Evolutionary conservation across 495 filamentous ascomycete genomes (phyloP), one percentile per base, ranked within the genome.

Genomic region (Trichodelitschia bisporula): DNA sequence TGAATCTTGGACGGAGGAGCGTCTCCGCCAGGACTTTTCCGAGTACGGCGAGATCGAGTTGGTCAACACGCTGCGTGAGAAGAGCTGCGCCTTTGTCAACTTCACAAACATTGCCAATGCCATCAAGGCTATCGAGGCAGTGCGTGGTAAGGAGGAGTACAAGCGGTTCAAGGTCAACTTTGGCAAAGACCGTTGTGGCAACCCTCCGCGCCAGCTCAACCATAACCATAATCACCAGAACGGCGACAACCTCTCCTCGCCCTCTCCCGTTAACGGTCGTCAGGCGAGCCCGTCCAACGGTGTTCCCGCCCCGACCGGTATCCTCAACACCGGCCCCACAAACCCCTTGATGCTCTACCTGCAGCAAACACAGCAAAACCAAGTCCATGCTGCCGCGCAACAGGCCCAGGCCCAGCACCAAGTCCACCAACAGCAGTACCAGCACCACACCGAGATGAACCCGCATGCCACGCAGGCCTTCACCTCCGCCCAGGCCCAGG

Each of bases 101-200:
- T 97, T 97, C 47, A 95, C 86, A 43, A 95, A 97, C 55, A 97
- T 97, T 41, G 86, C 86, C 40, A 97, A 97, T 37, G 86, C 86
- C 24, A 97, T 97, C 59, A 97, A 97, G 51, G 89, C 86, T 3
- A 97, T 97, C 38, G 86, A 97, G 49, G 86, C 84, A 19, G 69
- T 95, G 39, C 67, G 86, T 17, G 72, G 78, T 46, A 75, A 83
- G 40, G 89, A 97, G 30, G 86, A 97, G 46, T 97, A 97, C 56
- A 73, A 66, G 49, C 72, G 84, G 29, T 97, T 97, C 64, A 97
- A 97, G 62, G 82, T 97, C 49, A 97, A 97, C 55, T 97, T 97
- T 49, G 86, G 86, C 45, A 97, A 97, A 56, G 86, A 97, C 50
- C 67, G 86, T 30, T 97, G 86, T 44, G 86, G 86, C 39, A 97